Conservation (phyloP, 1,284 basidiomycete species). For the Wallemia ichthyophaga region DNA sequence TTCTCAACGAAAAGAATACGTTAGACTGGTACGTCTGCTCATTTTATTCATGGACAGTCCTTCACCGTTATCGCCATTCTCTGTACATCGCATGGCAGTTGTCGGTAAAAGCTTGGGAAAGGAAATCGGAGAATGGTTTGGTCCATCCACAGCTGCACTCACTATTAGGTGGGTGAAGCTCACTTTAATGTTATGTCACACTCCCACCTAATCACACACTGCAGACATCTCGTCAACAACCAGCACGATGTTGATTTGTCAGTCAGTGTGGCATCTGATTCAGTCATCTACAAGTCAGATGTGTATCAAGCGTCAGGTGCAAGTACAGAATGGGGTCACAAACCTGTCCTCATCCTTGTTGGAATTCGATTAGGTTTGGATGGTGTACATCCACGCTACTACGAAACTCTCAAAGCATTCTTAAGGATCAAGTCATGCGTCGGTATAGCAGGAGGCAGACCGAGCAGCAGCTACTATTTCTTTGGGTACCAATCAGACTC, state of each 20-base stretch:
- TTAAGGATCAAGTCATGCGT: constrained; percentile 86
- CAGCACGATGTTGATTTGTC: constrained; percentile 37
- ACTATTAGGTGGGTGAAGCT: constrained; percentile 41
- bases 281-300: constrained; percentile 54
- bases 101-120: constrained; percentile 84
- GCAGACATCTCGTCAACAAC: neutral
- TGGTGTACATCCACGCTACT: constrained; percentile 80
- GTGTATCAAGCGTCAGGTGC: constrained; percentile 48
- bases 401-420: constrained; percentile 66
- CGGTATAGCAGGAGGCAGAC: constrained; percentile 81
- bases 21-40: neutral
- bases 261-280: constrained; percentile 54
- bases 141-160: constrained; percentile 81
- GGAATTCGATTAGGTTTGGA: constrained; percentile 67
- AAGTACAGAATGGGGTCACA: constrained; percentile 34
- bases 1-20: neutral
- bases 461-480: constrained; percentile 89
- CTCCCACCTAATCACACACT: neutral
- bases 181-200: neutral
- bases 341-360: constrained; percentile 59
- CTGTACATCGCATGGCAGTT: constrained; percentile 80
- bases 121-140: constrained; percentile 92
- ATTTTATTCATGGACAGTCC: constrained; percentile 55
- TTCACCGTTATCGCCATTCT: constrained; percentile 61
- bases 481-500: constrained; percentile 68